Conservation (phyloP, 768 basidiomycete species). For the Rhodotorula toruloides region DNA sequence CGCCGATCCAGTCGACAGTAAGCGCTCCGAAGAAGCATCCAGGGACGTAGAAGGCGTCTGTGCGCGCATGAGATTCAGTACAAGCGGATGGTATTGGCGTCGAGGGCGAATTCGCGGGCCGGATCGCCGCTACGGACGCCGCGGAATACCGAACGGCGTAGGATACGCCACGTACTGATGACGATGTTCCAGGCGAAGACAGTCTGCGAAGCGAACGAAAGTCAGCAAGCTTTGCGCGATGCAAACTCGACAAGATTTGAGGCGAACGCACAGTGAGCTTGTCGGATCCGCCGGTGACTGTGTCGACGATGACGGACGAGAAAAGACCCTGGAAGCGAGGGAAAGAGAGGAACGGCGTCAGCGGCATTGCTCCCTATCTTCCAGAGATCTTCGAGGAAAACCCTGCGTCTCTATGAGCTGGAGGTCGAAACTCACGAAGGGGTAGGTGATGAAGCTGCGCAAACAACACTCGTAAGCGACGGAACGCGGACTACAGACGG, state of each 20-base stretch:
- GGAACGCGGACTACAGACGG: background rate
- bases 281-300: conserved; percentile 22
- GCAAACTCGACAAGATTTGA: too few species aligned
- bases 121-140: conserved; percentile 39
- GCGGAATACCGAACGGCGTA: too few species aligned
- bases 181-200: conserved; percentile 44
- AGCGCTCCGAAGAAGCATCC: conserved; percentile 50
- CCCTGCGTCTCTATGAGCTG: background rate
- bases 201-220: too few species aligned
- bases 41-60: conserved; percentile 59
- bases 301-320: conserved; percentile 29
- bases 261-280: too few species aligned
- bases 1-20: conserved; percentile 55
- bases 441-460: conserved; percentile 40
- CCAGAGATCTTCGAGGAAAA: background rate
- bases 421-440: conserved; percentile 37
- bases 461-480: conserved; percentile 40
- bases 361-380: background rate
- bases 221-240: too few species aligned
- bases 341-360: background rate
- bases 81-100: too few species aligned
- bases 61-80: background rate
- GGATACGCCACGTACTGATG: conserved; percentile 54
- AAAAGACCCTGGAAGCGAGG: too few species aligned
- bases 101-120: background rate